phyloP scores from a whole-genome alignment of 2,329 filamentous ascomycete species.

The Beauveria rudraprayagi region DNA sequence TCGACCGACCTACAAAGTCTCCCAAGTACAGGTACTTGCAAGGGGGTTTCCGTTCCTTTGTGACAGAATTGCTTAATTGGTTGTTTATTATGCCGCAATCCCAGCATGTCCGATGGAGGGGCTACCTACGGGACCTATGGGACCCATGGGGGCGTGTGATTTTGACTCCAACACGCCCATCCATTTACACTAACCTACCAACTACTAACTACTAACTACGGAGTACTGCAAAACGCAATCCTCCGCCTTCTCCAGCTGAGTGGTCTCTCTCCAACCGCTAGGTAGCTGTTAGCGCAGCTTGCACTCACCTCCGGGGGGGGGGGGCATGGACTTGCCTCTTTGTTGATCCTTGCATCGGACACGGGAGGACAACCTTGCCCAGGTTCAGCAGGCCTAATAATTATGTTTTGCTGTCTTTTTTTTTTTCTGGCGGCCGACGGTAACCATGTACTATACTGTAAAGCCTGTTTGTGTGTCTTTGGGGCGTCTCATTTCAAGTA shows the following conservation, averaged over 20 bases:
- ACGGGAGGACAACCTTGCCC: background rate
- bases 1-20: background rate
- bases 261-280: background rate
- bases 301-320: background rate
- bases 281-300: background rate
- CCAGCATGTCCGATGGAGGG: too few species aligned
- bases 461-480: background rate
- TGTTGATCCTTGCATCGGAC: background rate
- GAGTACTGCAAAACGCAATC: too few species aligned
- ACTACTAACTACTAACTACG: too few species aligned
- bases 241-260: background rate
- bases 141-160: too few species aligned
- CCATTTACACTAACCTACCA: too few species aligned
- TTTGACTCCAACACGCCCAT: too few species aligned
- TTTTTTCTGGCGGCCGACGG: background rate
- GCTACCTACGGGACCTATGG: too few species aligned
- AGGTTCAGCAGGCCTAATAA: background rate
- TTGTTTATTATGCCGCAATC: too few species aligned
- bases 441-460: background rate
- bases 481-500: background rate
- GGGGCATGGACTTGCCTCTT: background rate
- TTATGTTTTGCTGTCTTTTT: background rate
- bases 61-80: too few species aligned
- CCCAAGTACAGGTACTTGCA: background rate
- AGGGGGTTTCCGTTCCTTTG: too few species aligned